Percentiles rank a stretch among this genome's conserved stretches.
Conservation (phyloP, 2,329 filamentous ascomycete genomes). For the Chrysoporthe cubensis region DNA sequence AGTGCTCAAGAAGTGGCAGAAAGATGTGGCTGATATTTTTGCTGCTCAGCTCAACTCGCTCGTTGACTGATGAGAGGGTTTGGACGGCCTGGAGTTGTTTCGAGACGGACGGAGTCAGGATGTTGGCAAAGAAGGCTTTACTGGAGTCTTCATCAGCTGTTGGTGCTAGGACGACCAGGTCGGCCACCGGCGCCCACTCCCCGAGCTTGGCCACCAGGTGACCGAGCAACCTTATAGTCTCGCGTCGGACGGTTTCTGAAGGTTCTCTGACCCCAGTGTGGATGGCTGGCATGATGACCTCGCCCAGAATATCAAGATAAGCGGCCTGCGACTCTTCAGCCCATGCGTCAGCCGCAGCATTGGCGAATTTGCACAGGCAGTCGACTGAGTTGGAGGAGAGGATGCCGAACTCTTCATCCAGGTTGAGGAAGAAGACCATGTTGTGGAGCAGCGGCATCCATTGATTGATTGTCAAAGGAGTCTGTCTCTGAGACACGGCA, state of each 20-base stretch:
- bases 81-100: slow-evolving; percentile 83
- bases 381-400: slow-evolving; percentile 80
- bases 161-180: slow-evolving; percentile 71
- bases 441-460: slow-evolving; percentile 92
- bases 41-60: slow-evolving; percentile 67
- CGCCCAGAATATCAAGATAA: slow-evolving; percentile 63
- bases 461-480: slow-evolving; percentile 67
- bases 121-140: slow-evolving; percentile 86
- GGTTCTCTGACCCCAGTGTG: slow-evolving; percentile 75
- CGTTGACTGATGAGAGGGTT: slow-evolving; percentile 71
- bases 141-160: slow-evolving; percentile 66
- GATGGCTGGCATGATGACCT: slow-evolving; percentile 74
- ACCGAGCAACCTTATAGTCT: slow-evolving; percentile 80
- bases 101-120: slow-evolving; percentile 87
- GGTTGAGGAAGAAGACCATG: slow-evolving; percentile 81
- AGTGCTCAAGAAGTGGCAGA: slow-evolving; percentile 90
- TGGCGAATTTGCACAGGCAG: slow-evolving; percentile 76
- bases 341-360: slow-evolving; percentile 56
- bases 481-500: slow-evolving; percentile 67
- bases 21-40: slow-evolving; percentile 85
- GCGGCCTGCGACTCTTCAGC: slow-evolving; percentile 47
- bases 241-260: slow-evolving; percentile 83
- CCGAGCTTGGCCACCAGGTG: slow-evolving; percentile 74
- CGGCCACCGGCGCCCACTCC: slow-evolving; percentile 70
- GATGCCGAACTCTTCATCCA: slow-evolving; percentile 87